Evolutionary conservation across 495 filamentous ascomycete genomes (phyloP).

Genomic region (Aspergillus nanangensis): DNA sequence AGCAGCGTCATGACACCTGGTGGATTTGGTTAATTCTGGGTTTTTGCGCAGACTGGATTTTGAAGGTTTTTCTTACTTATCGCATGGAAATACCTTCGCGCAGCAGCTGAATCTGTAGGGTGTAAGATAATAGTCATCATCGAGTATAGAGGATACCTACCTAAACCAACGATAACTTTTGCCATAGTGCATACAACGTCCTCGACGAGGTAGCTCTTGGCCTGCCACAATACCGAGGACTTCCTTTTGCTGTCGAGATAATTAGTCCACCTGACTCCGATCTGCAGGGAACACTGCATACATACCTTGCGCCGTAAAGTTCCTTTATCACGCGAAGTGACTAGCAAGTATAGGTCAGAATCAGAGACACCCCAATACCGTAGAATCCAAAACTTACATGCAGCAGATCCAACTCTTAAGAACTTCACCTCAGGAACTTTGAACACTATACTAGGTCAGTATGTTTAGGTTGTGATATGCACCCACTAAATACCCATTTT

Average conservation of each 20-base stretch:
- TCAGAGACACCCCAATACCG: not conserved
- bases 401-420: conserved; percentile 59
- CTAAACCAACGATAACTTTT: conserved; percentile 86
- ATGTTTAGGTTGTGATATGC: not conserved
- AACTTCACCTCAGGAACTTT: conserved; percentile 79
- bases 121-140: conserved; percentile 2
- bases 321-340: conserved; percentile 33
- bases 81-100: conserved; percentile 70
- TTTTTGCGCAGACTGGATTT: too few species aligned
- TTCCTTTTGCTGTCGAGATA: conserved; percentile 45
- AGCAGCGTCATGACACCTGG: conserved; percentile 69
- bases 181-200: conserved; percentile 73
- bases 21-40: conserved; percentile 8
- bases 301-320: conserved; percentile 51
- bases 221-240: conserved; percentile 75
- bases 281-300: not conserved
- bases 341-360: conserved; percentile 9
- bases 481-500: conserved; percentile 59
- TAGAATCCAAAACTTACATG: conserved; percentile 23
- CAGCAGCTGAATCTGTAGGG: conserved; percentile 54
- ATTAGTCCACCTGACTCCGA: too few species aligned
- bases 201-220: conserved; percentile 69
- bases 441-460: conserved; percentile 42
- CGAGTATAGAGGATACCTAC: conserved; percentile 39
- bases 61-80: conserved; percentile 55